Evolutionary conservation across 1,284 basidiomycete species (phyloP).

Genomic region (Lentinus polychrous): DNA sequence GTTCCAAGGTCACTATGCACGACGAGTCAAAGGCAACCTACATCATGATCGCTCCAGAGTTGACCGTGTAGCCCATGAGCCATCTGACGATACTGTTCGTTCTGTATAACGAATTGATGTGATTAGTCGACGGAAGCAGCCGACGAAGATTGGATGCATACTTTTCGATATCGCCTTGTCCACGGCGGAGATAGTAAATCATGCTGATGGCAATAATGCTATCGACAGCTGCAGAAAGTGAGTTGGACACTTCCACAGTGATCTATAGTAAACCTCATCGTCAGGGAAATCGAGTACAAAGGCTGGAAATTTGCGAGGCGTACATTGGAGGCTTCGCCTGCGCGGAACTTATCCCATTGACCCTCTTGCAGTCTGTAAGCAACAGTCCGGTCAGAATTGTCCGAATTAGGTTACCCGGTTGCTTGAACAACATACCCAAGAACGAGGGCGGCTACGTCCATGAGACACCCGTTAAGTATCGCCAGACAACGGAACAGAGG

Average conservation of each 20-base stretch:
- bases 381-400: background rate
- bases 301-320: background rate
- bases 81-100: background rate
- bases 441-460: background rate
- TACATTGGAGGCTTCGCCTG: background rate
- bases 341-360: background rate
- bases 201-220: background rate
- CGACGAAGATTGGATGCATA: background rate
- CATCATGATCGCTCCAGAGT: conserved; percentile 6
- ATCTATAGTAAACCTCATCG: too few relatives aligned
- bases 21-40: background rate
- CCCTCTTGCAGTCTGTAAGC: background rate
- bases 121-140: background rate
- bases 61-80: conserved; percentile 5
- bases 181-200: background rate
- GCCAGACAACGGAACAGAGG: background rate
- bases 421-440: background rate
- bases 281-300: too few relatives aligned
- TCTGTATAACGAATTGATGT: background rate
- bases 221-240: background rate
- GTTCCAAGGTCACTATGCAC: background rate
- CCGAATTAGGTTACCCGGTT: background rate
- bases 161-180: background rate
- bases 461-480: background rate
- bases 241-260: background rate